phyloP scores from a whole-genome alignment of 1,284 basidiomycete genomes.

The Ganoderma lingzhi region DNA sequence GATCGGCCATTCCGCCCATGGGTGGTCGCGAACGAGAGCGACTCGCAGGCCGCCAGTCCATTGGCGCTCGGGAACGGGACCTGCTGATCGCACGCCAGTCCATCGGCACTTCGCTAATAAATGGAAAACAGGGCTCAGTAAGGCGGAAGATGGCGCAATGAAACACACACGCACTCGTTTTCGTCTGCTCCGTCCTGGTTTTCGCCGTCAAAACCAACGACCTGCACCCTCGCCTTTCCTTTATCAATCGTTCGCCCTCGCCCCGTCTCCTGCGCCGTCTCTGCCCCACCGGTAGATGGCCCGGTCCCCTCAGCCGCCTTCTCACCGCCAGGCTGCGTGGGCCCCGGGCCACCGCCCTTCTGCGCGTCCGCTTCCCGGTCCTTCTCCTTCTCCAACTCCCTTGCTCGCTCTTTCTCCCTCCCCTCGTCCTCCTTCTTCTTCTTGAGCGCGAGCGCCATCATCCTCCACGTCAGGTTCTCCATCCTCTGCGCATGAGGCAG shows the following conservation, averaged over 20 bases:
- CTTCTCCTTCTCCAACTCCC: slow-evolving; percentile 79
- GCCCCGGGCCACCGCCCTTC: slow-evolving; percentile 33
- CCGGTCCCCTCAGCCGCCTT: slow-evolving; percentile 38
- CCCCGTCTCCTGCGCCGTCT: slow-evolving; percentile 49
- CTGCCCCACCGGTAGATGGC: slow-evolving; percentile 32
- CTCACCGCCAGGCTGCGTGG: slow-evolving; percentile 27
- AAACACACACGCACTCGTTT: slow-evolving; percentile 69
- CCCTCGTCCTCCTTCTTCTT: slow-evolving; percentile 84
- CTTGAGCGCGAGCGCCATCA: slow-evolving; percentile 95
- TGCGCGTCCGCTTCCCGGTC: slow-evolving; percentile 42
- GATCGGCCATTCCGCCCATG: slow-evolving; percentile 49
- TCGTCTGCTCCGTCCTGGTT: slow-evolving; percentile 75
- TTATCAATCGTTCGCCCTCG: slow-evolving; percentile 80
- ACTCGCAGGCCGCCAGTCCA: slow-evolving; percentile 82
- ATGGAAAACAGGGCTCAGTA: slow-evolving; percentile 36
- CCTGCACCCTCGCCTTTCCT: slow-evolving; percentile 75
- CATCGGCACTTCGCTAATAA: slow-evolving; percentile 62
- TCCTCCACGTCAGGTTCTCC: slow-evolving; percentile 98
- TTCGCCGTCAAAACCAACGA: slow-evolving; percentile 81
- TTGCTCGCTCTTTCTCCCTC: slow-evolving; percentile 31
- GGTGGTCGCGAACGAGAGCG: slow-evolving; percentile 78
- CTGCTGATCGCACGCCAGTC: slow-evolving; percentile 95
- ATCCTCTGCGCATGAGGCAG: slow-evolving; percentile 93
- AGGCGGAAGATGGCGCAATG: slow-evolving; percentile 39
- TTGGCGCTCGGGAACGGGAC: slow-evolving; percentile 90